These are phyloP conservation scores for Linum trigynum DNA, from an alignment of 345 rosid genomes.

Conservation along the genomic window DNA sequence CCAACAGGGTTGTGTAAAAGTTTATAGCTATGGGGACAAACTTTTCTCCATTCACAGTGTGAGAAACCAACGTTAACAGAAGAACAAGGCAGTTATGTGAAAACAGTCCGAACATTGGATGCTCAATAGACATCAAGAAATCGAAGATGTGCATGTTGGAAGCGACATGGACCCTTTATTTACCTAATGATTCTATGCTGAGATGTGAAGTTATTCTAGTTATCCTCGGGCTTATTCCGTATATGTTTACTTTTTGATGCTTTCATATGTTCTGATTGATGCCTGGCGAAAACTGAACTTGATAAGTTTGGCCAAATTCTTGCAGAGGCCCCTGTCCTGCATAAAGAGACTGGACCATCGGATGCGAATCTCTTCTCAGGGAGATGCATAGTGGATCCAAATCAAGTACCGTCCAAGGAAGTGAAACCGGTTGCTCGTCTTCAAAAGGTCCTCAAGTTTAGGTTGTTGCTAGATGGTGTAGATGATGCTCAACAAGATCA, in stretches of 20 bases:
- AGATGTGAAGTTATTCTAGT: neutral
- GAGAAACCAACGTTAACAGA: no score
- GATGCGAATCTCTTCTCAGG: conserved; percentile 38
- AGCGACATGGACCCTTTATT: no score
- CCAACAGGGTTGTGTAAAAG: no score
- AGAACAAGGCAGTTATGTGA: no score
- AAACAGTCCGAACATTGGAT: neutral
- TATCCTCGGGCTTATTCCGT: neutral
- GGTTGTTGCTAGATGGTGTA: conserved; percentile 24
- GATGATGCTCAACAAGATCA: conserved; percentile 22
- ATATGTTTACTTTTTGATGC: no score
- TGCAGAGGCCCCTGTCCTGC: conserved; percentile 29
- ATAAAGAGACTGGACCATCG: conserved; percentile 41
- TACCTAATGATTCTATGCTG: no score
- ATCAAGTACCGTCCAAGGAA: conserved; percentile 34
- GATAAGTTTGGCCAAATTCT: neutral
- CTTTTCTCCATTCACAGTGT: no score
- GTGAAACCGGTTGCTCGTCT: conserved; percentile 43
- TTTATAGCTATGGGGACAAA: neutral
- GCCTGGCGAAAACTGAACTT: no score
- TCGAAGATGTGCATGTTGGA: neutral
- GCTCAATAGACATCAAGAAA: neutral
- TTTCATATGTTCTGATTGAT: no score
- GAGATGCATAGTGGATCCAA: conserved; percentile 27
- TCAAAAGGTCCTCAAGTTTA: conserved; percentile 50